phyloP scores from a whole-genome alignment of 1,139 yeast species.

The Eremothecium sinecaudum region DNA sequence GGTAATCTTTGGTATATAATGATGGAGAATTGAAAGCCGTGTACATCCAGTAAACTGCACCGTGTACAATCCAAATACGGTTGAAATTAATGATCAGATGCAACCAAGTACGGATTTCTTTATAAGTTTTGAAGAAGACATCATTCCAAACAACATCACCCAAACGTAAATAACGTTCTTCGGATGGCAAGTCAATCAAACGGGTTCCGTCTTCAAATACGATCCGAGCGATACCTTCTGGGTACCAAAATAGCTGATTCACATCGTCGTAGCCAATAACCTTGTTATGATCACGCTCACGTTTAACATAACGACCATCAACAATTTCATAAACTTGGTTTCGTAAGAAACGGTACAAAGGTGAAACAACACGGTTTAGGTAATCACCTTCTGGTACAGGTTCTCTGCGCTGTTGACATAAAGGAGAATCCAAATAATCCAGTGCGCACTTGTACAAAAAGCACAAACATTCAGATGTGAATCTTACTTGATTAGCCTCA shows the following conservation, averaged over 20 bases:
- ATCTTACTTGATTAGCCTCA: slow-evolving; percentile 95
- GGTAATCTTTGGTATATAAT: slow-evolving; percentile 75
- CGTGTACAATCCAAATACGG: slow-evolving; percentile 95
- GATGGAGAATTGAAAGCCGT: slow-evolving; percentile 88
- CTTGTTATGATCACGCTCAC: slow-evolving; percentile 93
- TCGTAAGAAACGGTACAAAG: slow-evolving; percentile 81
- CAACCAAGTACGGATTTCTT: slow-evolving; percentile 96
- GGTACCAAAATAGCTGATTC: slow-evolving; percentile 98
- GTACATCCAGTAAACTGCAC: slow-evolving; percentile 88
- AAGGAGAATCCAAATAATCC: slow-evolving; percentile 79
- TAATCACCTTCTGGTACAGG: slow-evolving; percentile 95
- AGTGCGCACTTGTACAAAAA: slow-evolving; percentile 88
- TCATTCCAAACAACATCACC: slow-evolving; percentile 91
- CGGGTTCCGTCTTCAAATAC: slow-evolving; percentile 85
- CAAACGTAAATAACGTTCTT: slow-evolving; percentile 78
- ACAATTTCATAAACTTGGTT: slow-evolving; percentile 91
- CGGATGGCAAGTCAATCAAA: slow-evolving; percentile 79
- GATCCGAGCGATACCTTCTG: slow-evolving; percentile 94
- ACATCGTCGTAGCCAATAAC: slow-evolving; percentile 97
- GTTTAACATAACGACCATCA: slow-evolving; percentile 92
- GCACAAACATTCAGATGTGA: slow-evolving; percentile 86
- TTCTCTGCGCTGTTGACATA: slow-evolving; percentile 81
- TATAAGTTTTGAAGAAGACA: slow-evolving; percentile 93
- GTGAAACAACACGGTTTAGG: slow-evolving; percentile 85
- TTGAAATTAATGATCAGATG: slow-evolving; percentile 91